Evolutionary conservation across 169 alveolate species (phyloP), one percentile per base, ranked within the genome.

Genomic region (Plasmodium cynomolgi): DNA sequence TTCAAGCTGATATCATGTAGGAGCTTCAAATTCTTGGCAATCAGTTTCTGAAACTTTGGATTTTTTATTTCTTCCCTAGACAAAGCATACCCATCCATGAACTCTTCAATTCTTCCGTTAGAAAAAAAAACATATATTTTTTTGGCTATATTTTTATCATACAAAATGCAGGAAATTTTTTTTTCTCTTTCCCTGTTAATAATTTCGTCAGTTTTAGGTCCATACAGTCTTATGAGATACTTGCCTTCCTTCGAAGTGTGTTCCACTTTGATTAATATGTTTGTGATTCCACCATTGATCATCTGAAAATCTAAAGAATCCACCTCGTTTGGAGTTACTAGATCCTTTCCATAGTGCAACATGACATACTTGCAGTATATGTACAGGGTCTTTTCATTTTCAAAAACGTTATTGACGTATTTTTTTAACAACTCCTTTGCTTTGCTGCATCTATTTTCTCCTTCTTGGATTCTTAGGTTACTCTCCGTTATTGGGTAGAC

Each of bases 41-140:
- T 96, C 62, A 81, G 62, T 34, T 92, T 92, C 82, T 74, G 95
- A 72, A 84, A 95, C 3, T 37, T 94, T 31, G 62, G 80, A 82
- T 92, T 74, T 47, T 86, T 75, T 58, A 96, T 83, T 26, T 96
- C 97, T 26, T 94, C 96, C 26, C 83, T 86, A n/a, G 97, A 82
- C 7, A 96, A 29, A 6, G 93, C 95, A 47, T 93, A 79, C 0
- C 98, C 98, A 20, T 93, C 96, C 80, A 95, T 84, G 96, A 96
- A 96, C 80, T 96, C 97, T 95, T 96, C 98, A 29, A 96, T 95
- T 88, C 98, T 96, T 1, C 96, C 96, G 83, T 95, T 81, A 7
- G 90, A 62, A 86, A 96, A 95, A 84, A 86, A 93, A 0, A 95
- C 96, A 68, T 95, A 96, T 37, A 96, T 95, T 20, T 85, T 50